phyloP scores from a whole-genome alignment of 768 basidiomycete species.

The Kwoniella sp. region DNA sequence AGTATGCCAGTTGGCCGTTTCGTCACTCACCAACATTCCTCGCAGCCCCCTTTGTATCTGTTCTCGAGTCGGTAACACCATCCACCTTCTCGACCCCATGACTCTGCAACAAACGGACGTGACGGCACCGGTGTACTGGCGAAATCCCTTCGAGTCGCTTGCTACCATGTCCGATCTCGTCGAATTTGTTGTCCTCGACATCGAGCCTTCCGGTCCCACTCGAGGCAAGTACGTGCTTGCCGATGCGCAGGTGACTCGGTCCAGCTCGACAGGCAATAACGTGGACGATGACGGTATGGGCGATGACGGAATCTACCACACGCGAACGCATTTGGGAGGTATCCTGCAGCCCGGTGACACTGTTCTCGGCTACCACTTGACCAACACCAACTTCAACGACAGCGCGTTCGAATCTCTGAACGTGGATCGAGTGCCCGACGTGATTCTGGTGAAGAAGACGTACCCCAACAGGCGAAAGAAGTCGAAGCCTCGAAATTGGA shows the following conservation, averaged over 20 bases:
- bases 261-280: constrained; percentile 61
- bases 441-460: constrained; percentile 88
- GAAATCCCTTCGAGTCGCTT: constrained; percentile 79
- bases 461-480: constrained; percentile 94
- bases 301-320: constrained; percentile 81
- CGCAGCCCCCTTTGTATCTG: constrained; percentile 72
- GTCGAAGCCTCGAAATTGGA: constrained; percentile 76
- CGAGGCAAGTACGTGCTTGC: constrained; percentile 77
- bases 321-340: constrained; percentile 90
- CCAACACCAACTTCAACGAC: constrained; percentile 87
- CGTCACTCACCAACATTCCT: neutral
- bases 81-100: constrained; percentile 84
- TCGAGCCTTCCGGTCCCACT: constrained; percentile 72
- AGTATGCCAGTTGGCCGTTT: no score
- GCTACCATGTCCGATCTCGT: constrained; percentile 78
- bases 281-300: constrained; percentile 59
- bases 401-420: constrained; percentile 69
- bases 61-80: constrained; percentile 81
- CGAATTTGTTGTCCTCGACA: constrained; percentile 90
- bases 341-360: constrained; percentile 93
- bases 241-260: constrained; percentile 77
- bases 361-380: constrained; percentile 83
- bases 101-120: constrained; percentile 82
- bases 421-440: constrained; percentile 70
- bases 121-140: constrained; percentile 76